phyloP scores from a whole-genome alignment of 2,329 filamentous ascomycete genomes.

The Pseudocercospora pini-densiflorae region DNA sequence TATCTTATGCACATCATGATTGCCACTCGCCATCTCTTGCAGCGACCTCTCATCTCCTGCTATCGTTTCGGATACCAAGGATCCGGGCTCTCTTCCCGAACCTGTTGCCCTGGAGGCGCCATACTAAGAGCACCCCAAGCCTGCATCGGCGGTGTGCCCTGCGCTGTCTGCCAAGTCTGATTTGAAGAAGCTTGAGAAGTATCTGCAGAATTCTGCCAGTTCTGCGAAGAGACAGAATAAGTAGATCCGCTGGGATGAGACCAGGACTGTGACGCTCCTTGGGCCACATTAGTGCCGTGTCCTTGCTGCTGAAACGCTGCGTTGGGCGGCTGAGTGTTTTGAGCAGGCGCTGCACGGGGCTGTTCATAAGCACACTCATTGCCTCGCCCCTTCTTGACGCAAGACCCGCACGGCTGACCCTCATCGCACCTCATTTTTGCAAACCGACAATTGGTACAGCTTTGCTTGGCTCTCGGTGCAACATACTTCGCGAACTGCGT shows the following conservation, averaged over 20 bases:
- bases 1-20: too few relatives aligned
- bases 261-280: background rate
- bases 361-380: slow-evolving; percentile 23
- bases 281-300: background rate
- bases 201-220: background rate
- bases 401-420: slow-evolving; percentile 22
- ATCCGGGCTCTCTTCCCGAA: slow-evolving; percentile 30
- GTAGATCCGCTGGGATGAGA: background rate
- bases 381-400: slow-evolving; percentile 12
- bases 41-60: background rate
- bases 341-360: background rate
- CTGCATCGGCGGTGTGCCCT: slow-evolving; percentile 13
- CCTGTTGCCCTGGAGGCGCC: slow-evolving; percentile 6
- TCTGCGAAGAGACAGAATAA: background rate
- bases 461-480: slow-evolving; percentile 7
- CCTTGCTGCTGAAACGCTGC: slow-evolving; percentile 1
- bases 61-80: slow-evolving; percentile 34
- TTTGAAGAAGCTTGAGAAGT: background rate
- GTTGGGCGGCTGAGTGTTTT: background rate
- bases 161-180: slow-evolving; percentile 3
- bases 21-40: background rate
- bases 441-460: slow-evolving; percentile 17
- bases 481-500: slow-evolving; percentile 7
- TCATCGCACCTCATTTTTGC: slow-evolving; percentile 25
- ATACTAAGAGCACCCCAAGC: slow-evolving; percentile 20